Base-by-base conservation (phyloP, 2,329 filamentous ascomycete genomes). In the Microsporum canis region DNA sequence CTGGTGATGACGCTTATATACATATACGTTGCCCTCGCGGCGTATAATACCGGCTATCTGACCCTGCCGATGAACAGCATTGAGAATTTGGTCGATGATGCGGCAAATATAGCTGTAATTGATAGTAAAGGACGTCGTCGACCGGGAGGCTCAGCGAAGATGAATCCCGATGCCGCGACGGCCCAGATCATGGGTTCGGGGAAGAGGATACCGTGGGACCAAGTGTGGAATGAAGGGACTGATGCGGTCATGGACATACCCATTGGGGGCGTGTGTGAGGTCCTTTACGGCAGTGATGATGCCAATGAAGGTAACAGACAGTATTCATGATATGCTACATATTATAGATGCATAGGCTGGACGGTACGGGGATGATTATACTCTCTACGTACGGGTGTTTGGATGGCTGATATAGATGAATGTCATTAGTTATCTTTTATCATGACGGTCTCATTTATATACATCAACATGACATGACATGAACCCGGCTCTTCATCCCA, bases 231-330 rank as follows among this genome's bases (percentile, higher is more conserved):
- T 69, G 86, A 89, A 68, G 91, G 94, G 17, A 99, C 94, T 0
- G 94, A 99, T 79, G 94, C 91, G 0, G 94, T 97, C 5, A 88
- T 99, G 88, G 94, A 99, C 76, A 87, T 99, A 57, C 94, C 94
- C 5, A 82, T 97, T 66, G 91, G 91, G 7, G 94, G 92, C 0
- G 92, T 97, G 1, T 97, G 92, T 71, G 91, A 99, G 77, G 85
- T 99, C 38, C 72, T 99, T 27, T 99, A 97, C 73, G 91, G 90
- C 0, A 82, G 83, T 60, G 76, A 77, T 47, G 61, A 61, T 34
- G 34, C 34, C 43, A 49, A 47, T 8, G 43, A 59, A 14, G 17
- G 38, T 29, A 59, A 27, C 17, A n/a, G 39, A 8, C 31, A 59
- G 31, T 47, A 57, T 43, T 57, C 8, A 12, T n/a, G 10, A 14